Conservation (phyloP, 106 monocot species). For the Alisma plantagoaquatica region DNA sequence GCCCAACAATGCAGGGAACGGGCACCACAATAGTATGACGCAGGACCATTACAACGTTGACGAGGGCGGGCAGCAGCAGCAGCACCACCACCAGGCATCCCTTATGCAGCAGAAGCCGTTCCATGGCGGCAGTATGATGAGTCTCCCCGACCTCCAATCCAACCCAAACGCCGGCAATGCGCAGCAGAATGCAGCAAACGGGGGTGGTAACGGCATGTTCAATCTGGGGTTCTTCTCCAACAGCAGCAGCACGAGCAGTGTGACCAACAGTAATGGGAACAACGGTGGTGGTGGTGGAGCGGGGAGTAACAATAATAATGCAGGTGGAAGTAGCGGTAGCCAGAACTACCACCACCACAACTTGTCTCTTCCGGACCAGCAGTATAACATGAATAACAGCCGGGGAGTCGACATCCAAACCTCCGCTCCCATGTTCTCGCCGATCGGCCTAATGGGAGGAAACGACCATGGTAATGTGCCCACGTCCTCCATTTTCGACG, state of each 20-base stretch:
- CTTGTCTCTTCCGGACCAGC: not conserved
- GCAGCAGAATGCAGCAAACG: too few species aligned
- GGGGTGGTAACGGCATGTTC: slow-evolving; percentile 8
- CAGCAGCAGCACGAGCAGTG: not conserved
- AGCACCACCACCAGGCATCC: slow-evolving; percentile 3
- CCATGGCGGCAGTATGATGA: slow-evolving; percentile 19
- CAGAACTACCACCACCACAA: too few species aligned
- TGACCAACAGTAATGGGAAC: slow-evolving; percentile 4
- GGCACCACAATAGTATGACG: too few species aligned
- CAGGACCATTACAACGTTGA: too few species aligned
- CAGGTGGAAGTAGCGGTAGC: too few species aligned
- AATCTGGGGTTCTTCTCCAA: not conserved
- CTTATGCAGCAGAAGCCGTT: slow-evolving; percentile 8
- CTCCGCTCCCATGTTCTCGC: not conserved
- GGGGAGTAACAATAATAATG: too few species aligned
- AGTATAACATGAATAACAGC: not conserved
- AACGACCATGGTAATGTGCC: not conserved
- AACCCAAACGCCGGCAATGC: not conserved
- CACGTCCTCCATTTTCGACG: not conserved
- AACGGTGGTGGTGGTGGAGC: too few species aligned
- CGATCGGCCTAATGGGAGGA: slow-evolving; percentile 2
- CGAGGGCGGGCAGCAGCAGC: slow-evolving; percentile 13
- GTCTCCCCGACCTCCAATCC: slow-evolving; percentile 13
- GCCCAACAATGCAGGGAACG: too few species aligned
- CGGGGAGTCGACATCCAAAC: not conserved